phyloP scores from a whole-genome alignment of 108 stramenopile species.

The Seminavis robusta region DNA sequence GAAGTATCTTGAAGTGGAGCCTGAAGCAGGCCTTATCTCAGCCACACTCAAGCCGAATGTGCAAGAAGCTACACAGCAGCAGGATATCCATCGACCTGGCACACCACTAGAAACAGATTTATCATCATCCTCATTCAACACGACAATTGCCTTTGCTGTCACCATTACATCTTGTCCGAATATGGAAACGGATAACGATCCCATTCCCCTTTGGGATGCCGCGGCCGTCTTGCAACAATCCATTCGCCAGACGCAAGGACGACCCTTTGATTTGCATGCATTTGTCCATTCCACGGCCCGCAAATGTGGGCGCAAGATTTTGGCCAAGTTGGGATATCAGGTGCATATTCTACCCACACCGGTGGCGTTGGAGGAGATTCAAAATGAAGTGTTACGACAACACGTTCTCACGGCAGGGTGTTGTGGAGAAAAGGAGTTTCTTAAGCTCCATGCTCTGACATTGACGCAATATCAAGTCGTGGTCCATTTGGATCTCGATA shows the following conservation, averaged over 20 bases:
- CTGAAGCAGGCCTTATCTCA: no score
- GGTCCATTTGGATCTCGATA: constrained; percentile 65
- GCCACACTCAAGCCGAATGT: no score
- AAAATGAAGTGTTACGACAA: constrained; percentile 43
- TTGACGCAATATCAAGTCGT: constrained; percentile 62
- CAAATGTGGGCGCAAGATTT: constrained; percentile 13
- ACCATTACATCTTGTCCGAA: constrained; percentile 53
- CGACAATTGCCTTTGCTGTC: constrained; percentile 52
- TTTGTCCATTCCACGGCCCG: constrained; percentile 60
- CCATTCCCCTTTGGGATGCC: constrained; percentile 18
- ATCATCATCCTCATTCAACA: no score
- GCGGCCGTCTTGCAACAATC: constrained; percentile 67
- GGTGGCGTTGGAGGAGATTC: constrained; percentile 44
- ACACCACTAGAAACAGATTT: no score
- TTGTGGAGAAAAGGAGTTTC: constrained; percentile 84
- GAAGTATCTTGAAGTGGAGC: no score
- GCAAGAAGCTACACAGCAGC: no score
- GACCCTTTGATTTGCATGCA: constrained; percentile 44
- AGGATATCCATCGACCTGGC: no score
- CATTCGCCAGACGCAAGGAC: constrained; percentile 11
- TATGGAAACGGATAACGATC: constrained; percentile 2
- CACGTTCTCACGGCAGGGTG: constrained; percentile 59
- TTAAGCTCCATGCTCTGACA: constrained; percentile 85
- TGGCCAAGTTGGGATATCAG: constrained; percentile 45
- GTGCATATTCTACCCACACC: constrained; percentile 46